Percentiles rank a stretch among this genome's conserved stretches.
Evolutionary conservation across 768 basidiomycete species (phyloP).

Genomic region (Auricularia sp.): DNA sequence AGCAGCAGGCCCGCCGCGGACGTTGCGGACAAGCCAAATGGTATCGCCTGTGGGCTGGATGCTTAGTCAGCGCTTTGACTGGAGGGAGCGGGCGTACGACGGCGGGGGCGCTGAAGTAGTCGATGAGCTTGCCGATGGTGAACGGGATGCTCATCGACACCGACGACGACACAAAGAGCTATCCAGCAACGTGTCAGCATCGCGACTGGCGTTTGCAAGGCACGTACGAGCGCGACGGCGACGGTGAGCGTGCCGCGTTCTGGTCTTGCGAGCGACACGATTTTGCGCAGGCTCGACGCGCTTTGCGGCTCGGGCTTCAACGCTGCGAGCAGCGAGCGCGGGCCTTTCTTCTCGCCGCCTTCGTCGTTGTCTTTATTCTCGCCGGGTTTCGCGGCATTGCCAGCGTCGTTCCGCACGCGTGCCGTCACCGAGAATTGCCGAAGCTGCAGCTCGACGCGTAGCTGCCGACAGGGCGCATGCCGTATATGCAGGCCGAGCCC

Average conservation of each 20-base stretch:
- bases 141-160: constrained; percentile 91
- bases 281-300: constrained; percentile 60
- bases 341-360: too few species aligned
- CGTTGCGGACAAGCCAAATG: constrained; percentile 67
- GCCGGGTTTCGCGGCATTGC: too few species aligned
- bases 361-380: too few species aligned
- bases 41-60: constrained; percentile 45
- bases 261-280: constrained; percentile 68
- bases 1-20: constrained; percentile 70
- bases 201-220: not conserved
- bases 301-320: constrained; percentile 26
- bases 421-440: too few species aligned
- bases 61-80: not conserved
- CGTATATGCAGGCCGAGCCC: too few species aligned
- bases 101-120: constrained; percentile 70
- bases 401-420: too few species aligned
- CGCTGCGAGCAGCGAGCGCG: not conserved
- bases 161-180: constrained; percentile 77
- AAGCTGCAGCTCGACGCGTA: too few species aligned
- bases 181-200: constrained; percentile 2
- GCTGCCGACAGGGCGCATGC: too few species aligned
- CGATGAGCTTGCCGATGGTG: constrained; percentile 88
- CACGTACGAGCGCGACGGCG: constrained; percentile 50
- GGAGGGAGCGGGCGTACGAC: constrained; percentile 40
- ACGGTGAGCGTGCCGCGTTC: constrained; percentile 67